Base-by-base conservation (phyloP, 75 land plant species). In the Cunninghamia lanceolata region DNA sequence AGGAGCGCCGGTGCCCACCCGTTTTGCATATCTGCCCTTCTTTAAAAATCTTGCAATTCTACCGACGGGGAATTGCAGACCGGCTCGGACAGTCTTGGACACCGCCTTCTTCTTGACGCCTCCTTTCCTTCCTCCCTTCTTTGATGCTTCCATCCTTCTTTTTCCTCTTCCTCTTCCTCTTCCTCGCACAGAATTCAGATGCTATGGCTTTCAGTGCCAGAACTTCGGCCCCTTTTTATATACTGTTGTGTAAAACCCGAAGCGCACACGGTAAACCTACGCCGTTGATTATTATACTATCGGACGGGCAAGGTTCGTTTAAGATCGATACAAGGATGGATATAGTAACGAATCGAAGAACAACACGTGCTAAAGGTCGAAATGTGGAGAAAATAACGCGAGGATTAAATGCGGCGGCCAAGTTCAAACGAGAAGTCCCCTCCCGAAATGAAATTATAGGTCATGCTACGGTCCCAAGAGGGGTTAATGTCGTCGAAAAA, bases 1-100 rank as follows among this genome's bases (percentile, higher is more conserved):
- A 16, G 91, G 88, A 3, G 91, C 92, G 0, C 92, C 92, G 25
- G 85, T 17, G 42, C 90, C 92, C 4, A 76, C 76, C 3, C 90
- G 47, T 77, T 91, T 81, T 7, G 90, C 85, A 45, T 91, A 91
- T 30, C 90, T 90, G 53, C 92, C 92, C 17, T 87, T 91, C 76
- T 91, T 91, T 3, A 91, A 85, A 86, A 30, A 91, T 45, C 90
- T 88, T 50, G 77, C 92, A 52, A 91, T 87, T 87, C 91, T 16
- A 83, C 87, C 59, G 81, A 88, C 63, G 63, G 84, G 76, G 87
- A 90, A 38, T 59, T 85, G 42, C 82, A 84, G 39, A 86, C 88
- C 63, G 83, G 16, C 84, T 77, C 42, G 17, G 7, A 21, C 17
- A 9, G 79, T 38, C 7, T 9, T 77, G 1, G 79, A 32, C 0